Percentiles rank a stretch among this genome's conserved stretches.
Evolutionary conservation across 106 monocot genomes (phyloP).

Genomic region (Dioscorea zingiberensis): DNA sequence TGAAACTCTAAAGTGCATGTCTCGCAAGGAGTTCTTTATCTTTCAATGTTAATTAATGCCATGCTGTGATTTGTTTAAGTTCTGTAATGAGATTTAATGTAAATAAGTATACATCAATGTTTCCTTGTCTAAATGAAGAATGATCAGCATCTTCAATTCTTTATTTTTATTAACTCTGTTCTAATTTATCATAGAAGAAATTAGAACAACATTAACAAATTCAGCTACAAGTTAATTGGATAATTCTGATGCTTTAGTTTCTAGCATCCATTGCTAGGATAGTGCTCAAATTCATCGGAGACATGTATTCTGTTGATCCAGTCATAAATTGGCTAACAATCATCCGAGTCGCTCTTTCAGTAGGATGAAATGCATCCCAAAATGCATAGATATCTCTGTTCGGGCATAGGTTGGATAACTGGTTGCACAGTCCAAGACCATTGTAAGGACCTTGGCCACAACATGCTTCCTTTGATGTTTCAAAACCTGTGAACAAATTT

Average conservation of each 20-base stretch:
- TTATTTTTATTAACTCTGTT: no score
- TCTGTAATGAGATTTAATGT: no score
- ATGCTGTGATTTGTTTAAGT: no score
- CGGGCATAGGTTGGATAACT: slow-evolving; percentile 57
- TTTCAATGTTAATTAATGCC: neutral
- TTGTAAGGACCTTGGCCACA: slow-evolving; percentile 92
- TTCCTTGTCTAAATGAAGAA: neutral
- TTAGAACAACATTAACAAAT: no score
- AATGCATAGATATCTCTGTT: slow-evolving; percentile 58
- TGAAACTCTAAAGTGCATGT: no score
- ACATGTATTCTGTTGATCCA: slow-evolving; percentile 48
- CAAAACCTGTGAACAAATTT: slow-evolving; percentile 43
- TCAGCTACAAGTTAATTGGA: no score
- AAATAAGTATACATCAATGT: no score
- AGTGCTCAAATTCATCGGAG: slow-evolving; percentile 83
- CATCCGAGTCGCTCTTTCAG: slow-evolving; percentile 75
- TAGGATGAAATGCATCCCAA: slow-evolving; percentile 88
- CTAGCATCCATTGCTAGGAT: slow-evolving; percentile 47
- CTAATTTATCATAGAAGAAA: no score
- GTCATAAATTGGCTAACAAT: slow-evolving; percentile 59
- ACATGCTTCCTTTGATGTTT: slow-evolving; percentile 72
- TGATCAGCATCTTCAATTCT: no score
- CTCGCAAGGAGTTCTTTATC: neutral
- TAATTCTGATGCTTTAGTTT: neutral
- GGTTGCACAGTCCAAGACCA: slow-evolving; percentile 76